These are phyloP conservation scores for Gossypium longicalyx DNA, from an alignment of 345 rosid species.

Conservation along the genomic window DNA sequence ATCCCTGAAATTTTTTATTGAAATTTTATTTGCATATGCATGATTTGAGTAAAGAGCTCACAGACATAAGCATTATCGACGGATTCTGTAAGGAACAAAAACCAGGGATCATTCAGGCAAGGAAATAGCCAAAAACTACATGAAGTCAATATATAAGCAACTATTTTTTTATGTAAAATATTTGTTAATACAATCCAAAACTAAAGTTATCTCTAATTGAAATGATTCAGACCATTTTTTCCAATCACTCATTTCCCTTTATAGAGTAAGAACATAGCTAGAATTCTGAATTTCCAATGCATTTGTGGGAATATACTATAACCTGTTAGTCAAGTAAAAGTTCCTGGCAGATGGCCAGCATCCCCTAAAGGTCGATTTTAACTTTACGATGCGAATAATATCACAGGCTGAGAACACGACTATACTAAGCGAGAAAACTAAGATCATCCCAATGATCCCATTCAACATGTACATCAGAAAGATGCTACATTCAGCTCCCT, in stretches of 20 bases:
- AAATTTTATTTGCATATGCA: no score
- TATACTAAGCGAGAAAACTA: not conserved
- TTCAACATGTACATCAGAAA: not conserved
- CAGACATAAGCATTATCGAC: not conserved
- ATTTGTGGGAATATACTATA: not conserved
- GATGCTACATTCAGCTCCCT: not conserved
- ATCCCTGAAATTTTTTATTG: no score
- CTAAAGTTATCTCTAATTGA: not conserved
- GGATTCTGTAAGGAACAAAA: not conserved
- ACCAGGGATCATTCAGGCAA: not conserved
- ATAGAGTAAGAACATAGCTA: not conserved
- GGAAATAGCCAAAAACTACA: no score
- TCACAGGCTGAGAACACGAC: not conserved
- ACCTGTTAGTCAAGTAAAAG: not conserved
- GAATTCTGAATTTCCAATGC: not conserved
- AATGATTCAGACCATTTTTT: not conserved
- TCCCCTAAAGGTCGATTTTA: not conserved
- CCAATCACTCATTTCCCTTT: not conserved
- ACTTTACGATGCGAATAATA: not conserved
- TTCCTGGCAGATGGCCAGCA: not conserved
- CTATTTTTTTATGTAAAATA: no score
- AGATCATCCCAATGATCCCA: no score
- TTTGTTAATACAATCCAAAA: not conserved
- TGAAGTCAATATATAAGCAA: not conserved
- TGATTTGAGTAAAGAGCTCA: no score